Conservation (phyloP, 2,329 filamentous ascomycete species). For the Erysiphe pulchra region DNA sequence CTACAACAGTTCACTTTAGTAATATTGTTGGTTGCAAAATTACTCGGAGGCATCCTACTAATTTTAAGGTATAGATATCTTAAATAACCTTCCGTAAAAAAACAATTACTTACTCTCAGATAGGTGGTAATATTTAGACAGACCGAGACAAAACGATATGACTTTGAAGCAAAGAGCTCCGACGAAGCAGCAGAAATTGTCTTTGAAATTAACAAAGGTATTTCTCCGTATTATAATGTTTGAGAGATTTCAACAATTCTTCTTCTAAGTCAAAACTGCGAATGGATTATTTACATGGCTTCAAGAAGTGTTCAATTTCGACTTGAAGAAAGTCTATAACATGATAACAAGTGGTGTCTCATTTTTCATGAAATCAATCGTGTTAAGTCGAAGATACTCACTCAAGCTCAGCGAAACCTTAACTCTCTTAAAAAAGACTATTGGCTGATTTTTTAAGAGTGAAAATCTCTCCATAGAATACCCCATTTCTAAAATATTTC, state of each 20-base stretch:
- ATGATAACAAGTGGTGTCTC: no score
- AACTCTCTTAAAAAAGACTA: no score
- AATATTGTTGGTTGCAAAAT: constrained; percentile 66
- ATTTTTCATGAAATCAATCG: no score
- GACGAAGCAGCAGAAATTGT: constrained; percentile 61
- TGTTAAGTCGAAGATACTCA: no score
- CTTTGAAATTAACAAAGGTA: constrained; percentile 49
- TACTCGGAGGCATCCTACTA: constrained; percentile 51
- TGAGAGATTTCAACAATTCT: constrained; percentile 1
- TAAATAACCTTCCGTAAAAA: constrained; percentile 17
- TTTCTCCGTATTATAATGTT: constrained; percentile 29
- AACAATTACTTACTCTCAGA: constrained; percentile 27
- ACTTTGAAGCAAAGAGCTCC: constrained; percentile 52
- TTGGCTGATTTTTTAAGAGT: no score
- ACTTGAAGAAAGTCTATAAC: no score
- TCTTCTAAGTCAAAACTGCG: no score
- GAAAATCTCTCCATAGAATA: no score
- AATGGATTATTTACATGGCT: no score
- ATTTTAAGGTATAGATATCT: constrained; percentile 43
- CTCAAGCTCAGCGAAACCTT: no score
- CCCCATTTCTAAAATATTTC: no score
- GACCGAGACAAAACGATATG: constrained; percentile 56
- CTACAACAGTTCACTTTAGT: constrained; percentile 59
- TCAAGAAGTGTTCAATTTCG: no score
- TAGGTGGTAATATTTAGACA: constrained; percentile 48